Evolutionary conservation across 805 yeast genomes (phyloP), one percentile per base, ranked within the genome.

Genomic region (Babjeviella inositovora): DNA sequence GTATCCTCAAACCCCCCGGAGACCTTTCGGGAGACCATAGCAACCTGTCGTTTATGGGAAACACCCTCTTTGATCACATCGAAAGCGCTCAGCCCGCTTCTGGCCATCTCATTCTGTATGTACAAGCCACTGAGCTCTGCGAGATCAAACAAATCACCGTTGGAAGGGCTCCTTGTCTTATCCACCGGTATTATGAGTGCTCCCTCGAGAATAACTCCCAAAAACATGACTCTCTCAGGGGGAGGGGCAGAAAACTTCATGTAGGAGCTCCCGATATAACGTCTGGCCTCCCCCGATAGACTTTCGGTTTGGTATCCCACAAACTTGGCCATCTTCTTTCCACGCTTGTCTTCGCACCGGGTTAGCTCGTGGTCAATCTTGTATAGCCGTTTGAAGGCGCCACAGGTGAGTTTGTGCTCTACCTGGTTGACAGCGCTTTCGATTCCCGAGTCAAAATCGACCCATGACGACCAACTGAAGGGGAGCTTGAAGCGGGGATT

Each of bases 381-480:
- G 17, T 25, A 35, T 9, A 31, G 23, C 14, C 22, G 25, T 15
- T 22, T 24, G 21, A 34, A 39, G 5, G 28, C 28, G 10, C 21
- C 22, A 25, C 47, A 43, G 7, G 23, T 29, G 23, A 31, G 23
- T n/a, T 28, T 22, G 18, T 17, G 14, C 9, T 20, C 20, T 11
- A 20, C 26, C 32, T 32, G 28, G 7, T 14, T 27, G 9, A 24
- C 14, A 29, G 24, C 23, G 2, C 34, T 25, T 5, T 13, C 19
- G 11, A 41, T 25, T 23, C 38, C 39, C 11, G 33, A 15, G 13
- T 27, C 26, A 18, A 42, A 27, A 25, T 42, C 43, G 10, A 38
- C 30, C 47, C 49, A 45, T 16, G 37, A 39, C 8, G 22, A 25
- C 56, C 57, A 50, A 20, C 38, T 27, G 25, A 51, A 51, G 1